These are phyloP conservation scores for Microbotryum lychnidis-dioicae DNA, from an alignment of 1,284 basidiomycete species.

Conservation along the genomic window DNA sequence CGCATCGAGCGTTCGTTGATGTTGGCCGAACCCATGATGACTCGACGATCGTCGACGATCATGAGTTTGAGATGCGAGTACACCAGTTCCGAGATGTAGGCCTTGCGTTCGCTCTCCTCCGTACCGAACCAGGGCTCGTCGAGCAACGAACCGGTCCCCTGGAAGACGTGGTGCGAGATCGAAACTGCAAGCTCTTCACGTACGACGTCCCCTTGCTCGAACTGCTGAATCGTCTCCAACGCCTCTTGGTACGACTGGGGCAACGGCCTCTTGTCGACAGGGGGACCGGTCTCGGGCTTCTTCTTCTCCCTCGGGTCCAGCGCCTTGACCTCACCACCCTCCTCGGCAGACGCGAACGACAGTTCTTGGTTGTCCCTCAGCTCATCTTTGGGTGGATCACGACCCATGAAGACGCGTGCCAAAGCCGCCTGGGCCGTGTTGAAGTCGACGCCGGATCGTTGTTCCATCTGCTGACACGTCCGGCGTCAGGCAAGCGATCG, in stretches of 20 bases:
- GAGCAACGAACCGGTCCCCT: slow-evolving; percentile 48
- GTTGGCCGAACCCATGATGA: slow-evolving; percentile 83
- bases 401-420: slow-evolving; percentile 46
- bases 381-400: slow-evolving; percentile 10
- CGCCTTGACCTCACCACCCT: slow-evolving; percentile 18
- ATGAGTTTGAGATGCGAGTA: slow-evolving; percentile 55
- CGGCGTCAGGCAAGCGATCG: slow-evolving; percentile 57
- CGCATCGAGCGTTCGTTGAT: slow-evolving; percentile 77
- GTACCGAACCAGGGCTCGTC: slow-evolving; percentile 75
- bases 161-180: slow-evolving; percentile 67
- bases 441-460: slow-evolving; percentile 66
- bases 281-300: slow-evolving; percentile 3
- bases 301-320: slow-evolving; percentile 13
- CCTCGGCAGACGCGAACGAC: slow-evolving; percentile 15
- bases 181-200: slow-evolving; percentile 52
- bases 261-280: slow-evolving; percentile 24
- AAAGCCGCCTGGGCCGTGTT: slow-evolving; percentile 77
- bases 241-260: slow-evolving; percentile 35
- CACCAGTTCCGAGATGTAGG: slow-evolving; percentile 57
- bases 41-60: slow-evolving; percentile 83
- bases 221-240: slow-evolving; percentile 28
- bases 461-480: slow-evolving; percentile 59
- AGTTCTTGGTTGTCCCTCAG: slow-evolving; percentile 29
- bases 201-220: slow-evolving; percentile 25
- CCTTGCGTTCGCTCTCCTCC: slow-evolving; percentile 68